These are phyloP conservation scores for Symbiodinium natans DNA, from an alignment of 73 alveolate species.

Conservation along the genomic window DNA sequence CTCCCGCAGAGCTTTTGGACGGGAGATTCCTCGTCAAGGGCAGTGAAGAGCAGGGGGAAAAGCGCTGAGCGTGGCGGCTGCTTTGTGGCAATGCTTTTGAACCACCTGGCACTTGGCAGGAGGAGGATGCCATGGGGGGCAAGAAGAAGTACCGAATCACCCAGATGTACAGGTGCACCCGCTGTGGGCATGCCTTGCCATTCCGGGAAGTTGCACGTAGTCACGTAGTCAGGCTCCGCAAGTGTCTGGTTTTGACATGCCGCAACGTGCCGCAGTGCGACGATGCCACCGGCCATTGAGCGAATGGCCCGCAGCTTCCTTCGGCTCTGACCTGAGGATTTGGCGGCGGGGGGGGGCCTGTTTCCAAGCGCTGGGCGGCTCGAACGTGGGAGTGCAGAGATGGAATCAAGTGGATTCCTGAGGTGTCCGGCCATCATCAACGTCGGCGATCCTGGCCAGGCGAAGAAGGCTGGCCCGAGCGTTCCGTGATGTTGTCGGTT, in stretches of 20 bases:
- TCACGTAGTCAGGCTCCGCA: neutral
- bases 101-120: constrained; percentile 6
- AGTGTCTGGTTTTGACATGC: neutral
- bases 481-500: too few species aligned
- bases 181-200: neutral
- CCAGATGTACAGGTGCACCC: constrained; percentile 81
- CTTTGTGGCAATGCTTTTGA: neutral
- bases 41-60: too few species aligned
- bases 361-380: neutral
- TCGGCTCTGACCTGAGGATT: constrained; percentile 9
- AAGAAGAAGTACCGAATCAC: constrained; percentile 79
- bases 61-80: too few species aligned
- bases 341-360: too few species aligned
- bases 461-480: constrained; percentile 38
- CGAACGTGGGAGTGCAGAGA: neutral
- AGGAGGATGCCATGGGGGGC: constrained; percentile 33
- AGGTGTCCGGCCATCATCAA: constrained; percentile 86
- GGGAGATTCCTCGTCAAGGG: too few species aligned
- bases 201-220: too few species aligned
- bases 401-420: neutral
- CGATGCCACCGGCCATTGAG: constrained; percentile 96
- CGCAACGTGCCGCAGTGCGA: constrained; percentile 91
- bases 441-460: constrained; percentile 85
- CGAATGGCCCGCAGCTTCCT: constrained; percentile 93
- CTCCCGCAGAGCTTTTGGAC: too few species aligned